Conservation (phyloP, 768 basidiomycete species). For the Cystofilobasidium bisporidii region DNA sequence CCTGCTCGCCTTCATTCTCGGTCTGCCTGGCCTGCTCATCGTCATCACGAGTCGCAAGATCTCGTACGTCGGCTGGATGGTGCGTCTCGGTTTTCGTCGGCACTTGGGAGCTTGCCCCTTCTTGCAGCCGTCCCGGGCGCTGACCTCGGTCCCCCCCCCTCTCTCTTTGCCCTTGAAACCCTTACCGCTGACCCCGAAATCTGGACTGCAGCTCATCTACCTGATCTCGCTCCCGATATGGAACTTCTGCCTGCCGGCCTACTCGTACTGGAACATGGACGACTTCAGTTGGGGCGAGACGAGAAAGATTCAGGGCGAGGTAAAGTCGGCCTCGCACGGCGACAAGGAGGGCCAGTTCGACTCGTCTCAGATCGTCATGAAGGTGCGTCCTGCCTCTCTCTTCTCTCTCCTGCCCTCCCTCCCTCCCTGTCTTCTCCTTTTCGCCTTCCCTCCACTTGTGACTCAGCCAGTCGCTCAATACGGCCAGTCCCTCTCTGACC, state of each 20-base stretch:
- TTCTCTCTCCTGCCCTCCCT: no score
- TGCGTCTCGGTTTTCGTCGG: background rate
- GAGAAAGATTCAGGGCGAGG: slow-evolving; percentile 64
- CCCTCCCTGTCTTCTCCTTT: background rate
- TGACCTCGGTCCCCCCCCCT: no score
- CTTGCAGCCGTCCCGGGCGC: background rate
- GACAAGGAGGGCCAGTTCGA: slow-evolving; percentile 98
- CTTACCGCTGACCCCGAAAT: no score
- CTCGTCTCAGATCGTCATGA: slow-evolving; percentile 94
- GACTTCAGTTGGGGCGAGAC: slow-evolving; percentile 97
- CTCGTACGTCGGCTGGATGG: slow-evolving; percentile 80
- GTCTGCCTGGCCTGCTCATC: slow-evolving; percentile 89
- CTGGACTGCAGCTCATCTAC: slow-evolving; percentile 54
- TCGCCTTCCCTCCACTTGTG: no score
- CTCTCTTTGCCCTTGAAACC: no score
- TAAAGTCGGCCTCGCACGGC: slow-evolving; percentile 54
- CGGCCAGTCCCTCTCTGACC: no score
- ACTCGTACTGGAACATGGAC: slow-evolving; percentile 99
- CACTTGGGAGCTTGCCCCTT: background rate
- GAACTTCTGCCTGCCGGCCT: slow-evolving; percentile 91
- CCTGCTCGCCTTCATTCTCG: slow-evolving; percentile 84
- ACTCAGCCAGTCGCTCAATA: no score
- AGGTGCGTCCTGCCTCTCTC: slow-evolving; percentile 42
- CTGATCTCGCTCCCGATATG: slow-evolving; percentile 86
- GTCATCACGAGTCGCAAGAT: slow-evolving; percentile 91